phyloP scores from a whole-genome alignment of 345 rosid species.

The Eucalyptus shirleyi region DNA sequence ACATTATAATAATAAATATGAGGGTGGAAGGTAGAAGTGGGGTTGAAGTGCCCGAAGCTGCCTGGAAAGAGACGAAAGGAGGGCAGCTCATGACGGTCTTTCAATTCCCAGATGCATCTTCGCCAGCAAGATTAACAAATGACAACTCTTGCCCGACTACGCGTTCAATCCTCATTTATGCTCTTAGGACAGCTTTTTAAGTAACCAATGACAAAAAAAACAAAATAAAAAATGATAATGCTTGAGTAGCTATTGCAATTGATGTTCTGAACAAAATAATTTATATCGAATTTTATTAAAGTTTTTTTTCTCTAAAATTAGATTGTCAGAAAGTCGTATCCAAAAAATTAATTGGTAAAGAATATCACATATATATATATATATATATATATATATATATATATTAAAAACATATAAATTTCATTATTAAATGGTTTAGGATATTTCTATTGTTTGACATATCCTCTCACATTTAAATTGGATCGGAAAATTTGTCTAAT shows the following conservation, averaged over 20 bases:
- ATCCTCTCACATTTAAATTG: neutral
- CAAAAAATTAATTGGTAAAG: neutral
- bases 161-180: neutral
- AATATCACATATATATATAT: neutral
- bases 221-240: neutral
- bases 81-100: neutral
- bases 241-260: neutral
- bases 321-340: too few relatives aligned
- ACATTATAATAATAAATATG: neutral
- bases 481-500: too few relatives aligned
- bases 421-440: neutral
- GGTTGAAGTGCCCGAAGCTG: neutral
- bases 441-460: neutral
- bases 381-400: too few relatives aligned
- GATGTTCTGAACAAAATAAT: neutral
- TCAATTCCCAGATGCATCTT: neutral
- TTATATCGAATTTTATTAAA: neutral
- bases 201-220: too few relatives aligned
- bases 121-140: neutral
- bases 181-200: neutral
- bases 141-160: neutral
- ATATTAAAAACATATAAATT: neutral
- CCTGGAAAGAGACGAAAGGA: neutral
- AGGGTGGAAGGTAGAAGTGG: neutral
- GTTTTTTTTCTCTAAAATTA: neutral